A percentile compares a stretch with the other conserved stretches of the same genome.
Evolutionary conservation across 2,329 filamentous ascomycete species (phyloP).

Genomic region (Aureobasidium lini): DNA sequence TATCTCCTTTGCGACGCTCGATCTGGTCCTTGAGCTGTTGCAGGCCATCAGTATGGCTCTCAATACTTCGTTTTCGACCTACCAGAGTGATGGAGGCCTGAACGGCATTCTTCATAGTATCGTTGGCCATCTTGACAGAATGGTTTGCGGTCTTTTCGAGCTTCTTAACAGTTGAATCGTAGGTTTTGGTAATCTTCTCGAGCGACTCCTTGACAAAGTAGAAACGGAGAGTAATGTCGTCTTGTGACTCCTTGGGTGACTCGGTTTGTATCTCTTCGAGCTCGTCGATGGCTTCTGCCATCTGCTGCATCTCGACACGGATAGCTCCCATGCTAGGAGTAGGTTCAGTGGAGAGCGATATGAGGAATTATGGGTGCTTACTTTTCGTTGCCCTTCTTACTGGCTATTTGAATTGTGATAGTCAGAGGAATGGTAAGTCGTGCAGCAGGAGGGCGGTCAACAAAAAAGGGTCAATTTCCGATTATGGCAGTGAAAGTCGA

Average conservation of each 20-base stretch:
- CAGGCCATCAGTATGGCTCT: background rate
- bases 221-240: too few species aligned
- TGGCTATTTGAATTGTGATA: too few species aligned
- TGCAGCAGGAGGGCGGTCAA: too few species aligned
- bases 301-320: background rate
- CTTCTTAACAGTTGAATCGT: background rate
- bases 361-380: too few species aligned
- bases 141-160: background rate
- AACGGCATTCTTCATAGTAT: background rate
- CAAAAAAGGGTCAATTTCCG: too few species aligned
- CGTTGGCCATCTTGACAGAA: background rate
- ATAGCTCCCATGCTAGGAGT: background rate
- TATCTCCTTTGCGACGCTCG: background rate
- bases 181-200: background rate
- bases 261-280: background rate
- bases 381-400: too few species aligned
- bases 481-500: too few species aligned
- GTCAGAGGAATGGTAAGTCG: too few species aligned
- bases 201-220: too few species aligned
- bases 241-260: too few species aligned
- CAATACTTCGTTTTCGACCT: accelerated
- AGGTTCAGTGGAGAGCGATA: too few species aligned
- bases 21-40: background rate
- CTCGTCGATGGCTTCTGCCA: background rate
- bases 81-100: background rate